Evolutionary conservation across 2,329 filamentous ascomycete species (phyloP).

Genomic region (Helotiales sp.): DNA sequence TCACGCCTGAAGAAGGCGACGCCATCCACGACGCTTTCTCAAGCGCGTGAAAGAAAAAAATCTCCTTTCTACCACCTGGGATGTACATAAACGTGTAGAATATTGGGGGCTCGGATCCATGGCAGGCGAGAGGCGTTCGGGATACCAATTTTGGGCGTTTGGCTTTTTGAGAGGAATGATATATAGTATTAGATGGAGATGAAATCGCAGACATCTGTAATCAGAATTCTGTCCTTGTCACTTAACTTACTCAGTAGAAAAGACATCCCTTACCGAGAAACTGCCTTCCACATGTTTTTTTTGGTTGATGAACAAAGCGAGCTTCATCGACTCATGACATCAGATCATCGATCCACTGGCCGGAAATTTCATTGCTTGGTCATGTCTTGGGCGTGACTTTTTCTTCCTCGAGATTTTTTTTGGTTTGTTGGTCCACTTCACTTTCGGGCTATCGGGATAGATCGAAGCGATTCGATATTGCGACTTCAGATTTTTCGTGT

Average conservation of each 20-base stretch:
- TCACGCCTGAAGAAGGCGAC: constrained; percentile 80
- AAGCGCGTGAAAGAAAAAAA: constrained; percentile 8
- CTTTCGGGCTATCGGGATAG: background rate
- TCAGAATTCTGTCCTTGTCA: background rate
- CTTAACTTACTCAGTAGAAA: background rate
- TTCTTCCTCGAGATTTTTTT: too few species aligned
- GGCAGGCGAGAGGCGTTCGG: constrained; percentile 3
- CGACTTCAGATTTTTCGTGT: too few species aligned
- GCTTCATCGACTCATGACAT: background rate
- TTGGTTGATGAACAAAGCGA: background rate
- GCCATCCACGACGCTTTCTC: constrained; percentile 47
- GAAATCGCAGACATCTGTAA: background rate
- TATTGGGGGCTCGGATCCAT: background rate
- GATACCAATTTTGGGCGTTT: background rate
- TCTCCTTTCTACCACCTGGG: background rate
- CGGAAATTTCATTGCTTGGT: constrained; percentile 2
- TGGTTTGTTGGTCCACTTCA: background rate
- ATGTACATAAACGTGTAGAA: background rate
- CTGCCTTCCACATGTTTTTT: too few species aligned
- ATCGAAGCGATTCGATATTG: background rate
- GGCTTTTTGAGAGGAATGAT: background rate
- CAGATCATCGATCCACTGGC: background rate
- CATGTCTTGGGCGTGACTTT: background rate
- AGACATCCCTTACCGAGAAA: too few species aligned
- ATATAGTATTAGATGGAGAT: background rate